Evolutionary conservation across 2,329 filamentous ascomycete genomes (phyloP), one percentile per base, ranked within the genome.

Genomic region (Colletotrichum brevisporum): DNA sequence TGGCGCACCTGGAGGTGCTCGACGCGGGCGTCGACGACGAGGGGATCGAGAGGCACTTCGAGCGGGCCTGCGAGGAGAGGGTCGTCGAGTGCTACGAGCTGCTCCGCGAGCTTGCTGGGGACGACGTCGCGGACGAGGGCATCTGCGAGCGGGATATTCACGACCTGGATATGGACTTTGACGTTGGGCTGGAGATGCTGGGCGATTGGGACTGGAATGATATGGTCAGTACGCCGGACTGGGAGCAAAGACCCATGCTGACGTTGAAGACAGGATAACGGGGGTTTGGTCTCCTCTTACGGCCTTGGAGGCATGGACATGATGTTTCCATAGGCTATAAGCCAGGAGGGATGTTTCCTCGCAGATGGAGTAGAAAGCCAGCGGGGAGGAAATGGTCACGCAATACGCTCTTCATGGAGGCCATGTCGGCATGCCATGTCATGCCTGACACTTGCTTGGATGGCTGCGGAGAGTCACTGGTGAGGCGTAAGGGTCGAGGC

Each of bases 1-100:
- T 78, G 15, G 73, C 76, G 3, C 78, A 84, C n/a, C 74, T 78
- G 0, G 75, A 82, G 27, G 78, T 78, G 1, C 71, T 83, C 5
- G 77, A 76, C 21, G 57, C 63, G 12, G 77, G 78, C 0, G 48
- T 77, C 2, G 63, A 73, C 2, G 71, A 77, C 13, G 74, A 76
- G 4, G 76, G 79, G 43, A 71, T 79, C 3, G 77, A 82, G 16
- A 73, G 75, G 9, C 51, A 73, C 9, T 76, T 83, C 16, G 58
- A 79, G 21, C 64, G 73, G 63, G 74, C 62, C 10, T 72, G 75
- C 36, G 72, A 59, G 9, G 76, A 74, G 52, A 75, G 75, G 5
- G 72, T 76, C 31, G 68, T 71, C 55, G 67, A 72, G n/a, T 77
- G 78, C 51, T 76, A 78, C 27, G 73, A 75, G 6, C 54, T 82